Evolutionary conservation across 2,329 filamentous ascomycete species (phyloP).

Genomic region (Pochonia chlamydosporia): DNA sequence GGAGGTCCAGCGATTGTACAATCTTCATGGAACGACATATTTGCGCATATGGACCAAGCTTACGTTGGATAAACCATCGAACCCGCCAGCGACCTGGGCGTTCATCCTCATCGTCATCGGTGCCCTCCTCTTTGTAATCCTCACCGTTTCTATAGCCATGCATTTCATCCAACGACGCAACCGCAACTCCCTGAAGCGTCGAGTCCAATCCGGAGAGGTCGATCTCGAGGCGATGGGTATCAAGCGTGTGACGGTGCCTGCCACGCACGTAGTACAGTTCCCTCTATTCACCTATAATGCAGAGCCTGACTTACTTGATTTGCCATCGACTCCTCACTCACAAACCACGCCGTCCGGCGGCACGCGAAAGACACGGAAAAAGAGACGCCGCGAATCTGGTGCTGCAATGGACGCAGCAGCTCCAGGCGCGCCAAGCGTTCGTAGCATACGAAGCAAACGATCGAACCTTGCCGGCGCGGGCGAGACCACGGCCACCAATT

Average conservation of each 20-base stretch:
- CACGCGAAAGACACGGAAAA: constrained; percentile 22
- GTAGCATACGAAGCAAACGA: constrained; percentile 31
- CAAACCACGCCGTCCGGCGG: constrained; percentile 21
- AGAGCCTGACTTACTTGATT: constrained; percentile 39
- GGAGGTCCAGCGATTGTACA: constrained; percentile 49
- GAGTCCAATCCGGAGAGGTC: constrained; percentile 72
- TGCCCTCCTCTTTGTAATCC: constrained; percentile 63
- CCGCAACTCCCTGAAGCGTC: constrained; percentile 59
- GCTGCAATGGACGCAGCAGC: constrained; percentile 20
- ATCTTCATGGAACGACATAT: constrained; percentile 51
- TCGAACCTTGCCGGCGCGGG: constrained; percentile 27
- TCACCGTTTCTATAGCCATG: constrained; percentile 64
- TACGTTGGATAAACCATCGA: constrained; percentile 36
- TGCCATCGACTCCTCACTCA: constrained; percentile 18
- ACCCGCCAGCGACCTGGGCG: constrained; percentile 72
- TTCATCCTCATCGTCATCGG: constrained; percentile 68
- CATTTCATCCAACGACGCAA: constrained; percentile 70
- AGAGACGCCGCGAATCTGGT: constrained; percentile 23
- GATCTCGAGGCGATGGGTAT: constrained; percentile 84
- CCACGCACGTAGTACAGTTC: constrained; percentile 63
- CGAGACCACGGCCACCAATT: constrained; percentile 45
- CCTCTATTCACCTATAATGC: constrained; percentile 73
- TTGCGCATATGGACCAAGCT: constrained; percentile 56
- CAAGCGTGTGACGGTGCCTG: constrained; percentile 72
- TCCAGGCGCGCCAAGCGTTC: constrained; percentile 13